Evolutionary conservation across 139 green algal species (phyloP), one percentile per base, ranked within the genome.

Genomic region (Chlorella sp.): DNA sequence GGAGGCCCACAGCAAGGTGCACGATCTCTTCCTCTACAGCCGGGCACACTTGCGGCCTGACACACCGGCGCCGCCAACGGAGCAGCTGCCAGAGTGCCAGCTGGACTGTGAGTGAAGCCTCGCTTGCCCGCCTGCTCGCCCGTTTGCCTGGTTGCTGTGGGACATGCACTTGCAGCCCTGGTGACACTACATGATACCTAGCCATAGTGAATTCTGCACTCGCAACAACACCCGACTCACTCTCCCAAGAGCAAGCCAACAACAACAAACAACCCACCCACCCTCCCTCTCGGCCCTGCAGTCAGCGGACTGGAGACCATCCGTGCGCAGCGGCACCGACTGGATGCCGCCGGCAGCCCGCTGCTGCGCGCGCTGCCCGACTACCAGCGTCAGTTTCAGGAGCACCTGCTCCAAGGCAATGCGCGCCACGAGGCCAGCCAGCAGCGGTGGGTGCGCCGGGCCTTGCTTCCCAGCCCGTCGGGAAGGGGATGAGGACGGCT

Each of bases 21-120:
- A 93, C 71, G 96, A 97, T 82, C 92, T 98, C 19, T 97, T 97
- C 85, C 86, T 98, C 61, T 98, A 98, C 91, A 94, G 92, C 91
- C 95, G 94, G 30, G 91, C 89, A 2, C 95, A 95, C 85, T 86
- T 98, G 48, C 85, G 92, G 19, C 37, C 88, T 9, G 91, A 89
- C 42, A 91, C 93, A 0, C 66, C 87, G 22, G 61, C 91, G 66
- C 94, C 95, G 9, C 66, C 85, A 30, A 71, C 64, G 2, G 95
- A 97, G 87, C 30, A 85, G 19, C 88, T 96, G 66, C 91, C 93
- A 37, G 73, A 91, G 37, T 30, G 88, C 68, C 76, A 42, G 2
- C 39, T 88, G 7, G 84, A 88, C 32, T 36, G 84, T 88, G 84
- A 88, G 84, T 68, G 11, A 19, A 3, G 7, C 30, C 30, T 32